phyloP scores from a whole-genome alignment of 305 asterid genomes.

The Rubia occidens region DNA sequence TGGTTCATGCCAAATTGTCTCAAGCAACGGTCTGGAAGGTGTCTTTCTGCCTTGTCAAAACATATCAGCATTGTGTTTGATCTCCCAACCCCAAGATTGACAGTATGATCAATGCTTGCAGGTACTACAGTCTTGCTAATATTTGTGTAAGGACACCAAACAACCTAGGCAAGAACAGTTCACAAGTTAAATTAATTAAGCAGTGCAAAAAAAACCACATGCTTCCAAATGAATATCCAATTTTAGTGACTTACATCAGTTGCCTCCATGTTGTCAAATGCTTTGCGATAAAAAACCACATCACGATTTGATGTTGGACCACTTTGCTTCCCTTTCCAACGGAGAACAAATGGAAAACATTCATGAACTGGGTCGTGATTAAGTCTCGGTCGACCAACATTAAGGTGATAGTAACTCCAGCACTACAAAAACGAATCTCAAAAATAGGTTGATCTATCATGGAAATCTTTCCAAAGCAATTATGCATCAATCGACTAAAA shows the following conservation, averaged over 20 bases:
- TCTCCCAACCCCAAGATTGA: conserved; percentile 74
- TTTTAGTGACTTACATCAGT: conserved; percentile 40
- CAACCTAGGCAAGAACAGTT: conserved; percentile 42
- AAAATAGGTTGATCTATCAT: conserved; percentile 10
- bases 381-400: conserved; percentile 78
- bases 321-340: conserved; percentile 95
- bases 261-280: conserved; percentile 61
- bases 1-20: conserved; percentile 89
- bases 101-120: conserved; percentile 35
- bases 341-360: conserved; percentile 88
- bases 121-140: conserved; percentile 26
- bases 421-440: conserved; percentile 50
- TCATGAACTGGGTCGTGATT: conserved; percentile 90
- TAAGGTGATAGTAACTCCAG: conserved; percentile 94
- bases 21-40: conserved; percentile 90
- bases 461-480: conserved; percentile 6
- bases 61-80: conserved; percentile 92
- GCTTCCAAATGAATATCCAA: not conserved
- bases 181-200: conserved; percentile 13
- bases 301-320: conserved; percentile 91
- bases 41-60: conserved; percentile 91
- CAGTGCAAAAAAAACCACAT: conserved; percentile 4
- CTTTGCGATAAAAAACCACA: conserved; percentile 82
- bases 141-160: conserved; percentile 89
- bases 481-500: conserved; percentile 7